Percentiles rank a stretch among this genome's conserved stretches.
Evolutionary conservation across 306 rosid genomes (phyloP).

Genomic region (Prunus salicina): DNA sequence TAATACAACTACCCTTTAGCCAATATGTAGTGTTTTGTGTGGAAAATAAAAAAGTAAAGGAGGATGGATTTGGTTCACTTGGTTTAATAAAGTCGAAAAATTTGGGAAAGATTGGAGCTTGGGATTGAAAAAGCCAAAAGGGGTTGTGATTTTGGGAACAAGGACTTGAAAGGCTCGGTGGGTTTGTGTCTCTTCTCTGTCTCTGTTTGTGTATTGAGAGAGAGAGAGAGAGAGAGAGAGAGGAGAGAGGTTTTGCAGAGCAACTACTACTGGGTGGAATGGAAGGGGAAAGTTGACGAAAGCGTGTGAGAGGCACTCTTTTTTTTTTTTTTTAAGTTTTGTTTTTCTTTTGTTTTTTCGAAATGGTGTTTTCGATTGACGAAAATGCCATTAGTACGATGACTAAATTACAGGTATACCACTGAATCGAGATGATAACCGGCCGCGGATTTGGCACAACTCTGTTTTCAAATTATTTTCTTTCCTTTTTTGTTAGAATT

Average conservation of each 20-base stretch:
- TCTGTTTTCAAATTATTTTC: background rate
- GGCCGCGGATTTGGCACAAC: conserved; percentile 8
- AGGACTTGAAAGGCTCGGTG: background rate
- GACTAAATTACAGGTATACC: conserved; percentile 21
- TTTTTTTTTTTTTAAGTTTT: background rate
- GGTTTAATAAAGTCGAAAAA: background rate
- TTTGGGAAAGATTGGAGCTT: background rate
- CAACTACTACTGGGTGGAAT: background rate
- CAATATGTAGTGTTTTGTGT: background rate
- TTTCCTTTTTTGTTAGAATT: background rate
- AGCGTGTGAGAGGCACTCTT: conserved; percentile 21
- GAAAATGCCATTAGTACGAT: background rate
- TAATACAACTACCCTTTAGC: conserved; percentile 1
- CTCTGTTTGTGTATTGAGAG: background rate
- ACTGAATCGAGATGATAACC: background rate
- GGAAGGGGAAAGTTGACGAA: conserved; percentile 52
- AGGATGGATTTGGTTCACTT: background rate
- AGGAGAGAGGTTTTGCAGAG: conserved; percentile 5
- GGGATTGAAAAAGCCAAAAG: background rate
- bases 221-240: background rate
- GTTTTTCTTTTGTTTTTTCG: background rate
- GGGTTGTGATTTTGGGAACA: background rate
- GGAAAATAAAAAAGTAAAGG: background rate
- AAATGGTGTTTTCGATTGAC: background rate
- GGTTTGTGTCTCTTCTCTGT: background rate